Evolutionary conservation across 208 protist species (phyloP), one percentile per base, ranked within the genome.

Genomic region (Leishmania mexicana): DNA sequence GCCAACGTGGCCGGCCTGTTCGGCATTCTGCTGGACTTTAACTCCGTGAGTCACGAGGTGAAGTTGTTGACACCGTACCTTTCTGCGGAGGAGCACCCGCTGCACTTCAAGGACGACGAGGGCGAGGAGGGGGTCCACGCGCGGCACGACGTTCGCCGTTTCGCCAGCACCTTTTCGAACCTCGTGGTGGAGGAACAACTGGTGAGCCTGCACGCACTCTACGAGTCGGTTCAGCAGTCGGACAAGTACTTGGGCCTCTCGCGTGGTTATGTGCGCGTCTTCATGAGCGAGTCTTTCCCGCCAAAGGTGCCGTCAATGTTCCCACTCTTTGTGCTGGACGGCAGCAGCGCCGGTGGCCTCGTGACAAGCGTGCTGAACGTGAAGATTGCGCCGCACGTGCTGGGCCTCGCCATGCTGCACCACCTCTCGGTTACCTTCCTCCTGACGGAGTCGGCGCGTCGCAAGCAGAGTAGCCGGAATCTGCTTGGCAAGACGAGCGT

Each of bases 201-300:
- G 58, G 85, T 97, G 67, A 90, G 85, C 62, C 79, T 98, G 86
- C 91, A 97, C 87, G 85, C 85, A 28, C 74, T 98, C 24, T 97
- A 98, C 87, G 88, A 95, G 67, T 87, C 95, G 19, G 80, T 94
- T 8, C 85, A 83, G 31, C 80, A 88, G 79, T 72, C 86, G 60
- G 94, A 98, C 82, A 35, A 24, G 45, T 98, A 97, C 86, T 94
- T 88, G 28, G 80, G 84, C 62, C 89, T 93, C 72, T 91, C 91
- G 13, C 93, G 92, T 75, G 95, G 95, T 17, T 98, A 96, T 79
- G 94, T 98, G 79, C 93, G 94, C n/a, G 87, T 98, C 31, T 97
- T 96, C 88, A 75, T 17, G 0, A 90, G 74, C 83, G 76, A 90
- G 60, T 45, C 83, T 21, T 90, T 91, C 79, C 68, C 81, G 53